Evolutionary conservation across 1,284 basidiomycete species (phyloP).

Genomic region (Xerocomus nothofagi): DNA sequence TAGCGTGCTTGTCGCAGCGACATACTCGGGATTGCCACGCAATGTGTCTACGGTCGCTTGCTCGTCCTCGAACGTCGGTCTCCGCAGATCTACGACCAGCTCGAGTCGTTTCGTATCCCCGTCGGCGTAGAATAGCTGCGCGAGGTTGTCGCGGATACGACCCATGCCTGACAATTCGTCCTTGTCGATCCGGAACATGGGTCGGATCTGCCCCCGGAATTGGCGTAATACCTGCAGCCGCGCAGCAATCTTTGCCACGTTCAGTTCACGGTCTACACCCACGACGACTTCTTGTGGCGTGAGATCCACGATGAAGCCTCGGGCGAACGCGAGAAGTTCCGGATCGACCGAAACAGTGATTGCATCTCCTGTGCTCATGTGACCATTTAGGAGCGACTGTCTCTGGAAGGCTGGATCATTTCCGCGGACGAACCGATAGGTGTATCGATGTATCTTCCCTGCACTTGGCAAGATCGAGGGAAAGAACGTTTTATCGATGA

Average conservation of each 20-base stretch:
- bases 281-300: constrained; percentile 65
- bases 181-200: constrained; percentile 86
- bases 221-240: constrained; percentile 23
- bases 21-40: constrained; percentile 25
- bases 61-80: constrained; percentile 60
- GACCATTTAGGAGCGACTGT: constrained; percentile 66
- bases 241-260: constrained; percentile 46
- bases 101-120: constrained; percentile 63
- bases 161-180: constrained; percentile 91
- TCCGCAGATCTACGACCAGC: constrained; percentile 79
- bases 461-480: constrained; percentile 21
- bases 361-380: constrained; percentile 79
- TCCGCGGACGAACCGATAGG: constrained; percentile 63
- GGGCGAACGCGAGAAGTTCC: constrained; percentile 76
- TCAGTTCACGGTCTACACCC: constrained; percentile 81
- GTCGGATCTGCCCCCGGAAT: constrained; percentile 8
- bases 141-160: constrained; percentile 87
- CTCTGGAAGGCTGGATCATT: constrained; percentile 25
- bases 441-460: constrained; percentile 51
- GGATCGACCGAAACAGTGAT: constrained; percentile 86
- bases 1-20: constrained; percentile 40
- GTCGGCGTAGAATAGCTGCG: constrained; percentile 83
- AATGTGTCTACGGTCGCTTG: constrained; percentile 25
- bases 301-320: constrained; percentile 82
- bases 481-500: constrained; percentile 49